These are phyloP conservation scores for Fusarium gaditjirri DNA, from an alignment of 2,329 filamentous ascomycete species.

Conservation along the genomic window DNA sequence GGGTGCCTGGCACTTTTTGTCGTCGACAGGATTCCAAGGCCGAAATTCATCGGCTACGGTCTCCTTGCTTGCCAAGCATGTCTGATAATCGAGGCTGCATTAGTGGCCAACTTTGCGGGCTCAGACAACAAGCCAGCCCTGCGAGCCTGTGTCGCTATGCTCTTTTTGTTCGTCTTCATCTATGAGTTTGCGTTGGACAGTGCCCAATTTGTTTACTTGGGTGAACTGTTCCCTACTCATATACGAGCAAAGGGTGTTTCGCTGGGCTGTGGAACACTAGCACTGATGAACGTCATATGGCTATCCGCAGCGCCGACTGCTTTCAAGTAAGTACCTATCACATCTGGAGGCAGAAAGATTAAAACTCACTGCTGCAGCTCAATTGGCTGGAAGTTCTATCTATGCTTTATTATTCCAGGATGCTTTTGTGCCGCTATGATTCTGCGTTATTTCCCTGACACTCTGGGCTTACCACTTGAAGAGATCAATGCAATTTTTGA, in stretches of 20 bases:
- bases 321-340: background rate
- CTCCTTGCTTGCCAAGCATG: background rate
- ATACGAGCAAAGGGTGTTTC: background rate
- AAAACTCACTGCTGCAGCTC: background rate
- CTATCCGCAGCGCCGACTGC: background rate
- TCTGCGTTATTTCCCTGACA: background rate
- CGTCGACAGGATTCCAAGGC: background rate
- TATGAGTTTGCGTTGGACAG: background rate
- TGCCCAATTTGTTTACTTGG: background rate
- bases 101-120: background rate
- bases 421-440: background rate
- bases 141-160: background rate
- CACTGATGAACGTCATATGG: background rate
- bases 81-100: background rate
- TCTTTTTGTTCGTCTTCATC: background rate
- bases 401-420: background rate
- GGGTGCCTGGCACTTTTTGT: background rate
- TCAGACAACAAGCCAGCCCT: background rate
- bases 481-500: background rate
- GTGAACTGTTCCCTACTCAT: background rate
- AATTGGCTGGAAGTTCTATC: background rate
- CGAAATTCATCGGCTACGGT: background rate
- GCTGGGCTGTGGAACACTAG: background rate
- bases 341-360: fast-evolving
- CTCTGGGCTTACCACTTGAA: background rate